Conservation (phyloP, 2,329 filamentous ascomycete genomes). For the Cladosporium sp. region DNA sequence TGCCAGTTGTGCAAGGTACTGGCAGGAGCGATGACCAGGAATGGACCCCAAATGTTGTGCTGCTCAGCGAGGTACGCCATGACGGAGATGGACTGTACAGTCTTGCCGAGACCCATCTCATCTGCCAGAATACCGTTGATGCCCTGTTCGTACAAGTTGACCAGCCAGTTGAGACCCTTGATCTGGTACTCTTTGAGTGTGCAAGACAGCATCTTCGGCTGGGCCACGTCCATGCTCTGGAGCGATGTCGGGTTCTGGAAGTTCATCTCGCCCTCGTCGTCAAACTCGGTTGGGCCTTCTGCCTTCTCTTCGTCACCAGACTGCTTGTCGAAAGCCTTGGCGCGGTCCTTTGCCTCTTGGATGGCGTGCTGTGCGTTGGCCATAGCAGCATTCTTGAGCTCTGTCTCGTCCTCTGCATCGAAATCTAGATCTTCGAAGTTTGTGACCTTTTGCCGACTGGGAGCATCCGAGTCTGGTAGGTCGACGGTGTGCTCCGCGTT, state of each 20-base stretch:
- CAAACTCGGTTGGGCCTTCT: conserved; percentile 57
- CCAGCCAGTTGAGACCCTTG: conserved; percentile 98
- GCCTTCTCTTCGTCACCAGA: conserved; percentile 57
- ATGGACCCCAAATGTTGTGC: conserved; percentile 97
- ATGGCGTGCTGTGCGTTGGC: conserved; percentile 96
- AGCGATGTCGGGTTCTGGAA: conserved; percentile 98
- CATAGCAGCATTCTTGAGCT: conserved; percentile 79
- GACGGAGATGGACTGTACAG: conserved; percentile 97
- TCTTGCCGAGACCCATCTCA: conserved; percentile 99
- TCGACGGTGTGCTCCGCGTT: conserved; percentile 51
- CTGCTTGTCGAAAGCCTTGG: conserved; percentile 82
- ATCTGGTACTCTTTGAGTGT: conserved; percentile 98
- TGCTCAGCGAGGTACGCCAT: conserved; percentile 98
- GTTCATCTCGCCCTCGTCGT: conserved; percentile 97
- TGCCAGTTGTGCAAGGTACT: conserved; percentile 99
- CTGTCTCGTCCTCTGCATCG: conserved; percentile 88
- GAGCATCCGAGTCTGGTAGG: conserved; percentile 50
- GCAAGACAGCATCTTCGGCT: conserved; percentile 89
- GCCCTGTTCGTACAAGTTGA: conserved; percentile 97
- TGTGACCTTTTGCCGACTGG: conserved; percentile 72
- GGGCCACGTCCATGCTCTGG: conserved; percentile 89
- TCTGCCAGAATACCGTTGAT: conserved; percentile 99
- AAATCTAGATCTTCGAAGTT: conserved; percentile 95
- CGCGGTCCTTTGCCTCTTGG: conserved; percentile 89
- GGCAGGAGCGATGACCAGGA: conserved; percentile 92